phyloP scores from a whole-genome alignment of 495 filamentous ascomycete species.

The Thermothielavioides terrestris region DNA sequence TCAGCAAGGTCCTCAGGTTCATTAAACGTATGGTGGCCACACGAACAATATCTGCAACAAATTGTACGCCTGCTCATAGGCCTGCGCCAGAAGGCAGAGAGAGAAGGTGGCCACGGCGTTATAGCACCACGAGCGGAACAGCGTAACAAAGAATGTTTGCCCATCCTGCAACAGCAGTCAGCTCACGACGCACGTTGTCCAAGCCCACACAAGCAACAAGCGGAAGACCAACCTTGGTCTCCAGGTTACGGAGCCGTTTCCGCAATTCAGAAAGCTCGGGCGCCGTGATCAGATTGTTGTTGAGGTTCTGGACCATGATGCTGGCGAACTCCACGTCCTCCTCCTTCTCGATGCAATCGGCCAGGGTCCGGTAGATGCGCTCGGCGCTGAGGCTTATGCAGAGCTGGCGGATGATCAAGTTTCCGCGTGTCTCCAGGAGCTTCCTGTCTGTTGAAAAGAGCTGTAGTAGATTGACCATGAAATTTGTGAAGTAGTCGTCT shows the following conservation, averaged over 20 bases:
- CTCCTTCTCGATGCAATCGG: conserved; percentile 95
- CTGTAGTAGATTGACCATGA: conserved; percentile 95
- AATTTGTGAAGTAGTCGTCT: conserved; percentile 92
- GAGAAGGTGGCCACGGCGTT: conserved; percentile 98
- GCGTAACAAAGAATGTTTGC: conserved; percentile 85
- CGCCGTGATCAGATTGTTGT: conserved; percentile 97
- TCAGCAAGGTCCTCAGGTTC: background rate
- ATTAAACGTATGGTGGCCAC: background rate
- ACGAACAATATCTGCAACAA: conserved; percentile 89
- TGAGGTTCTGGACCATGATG: conserved; percentile 99
- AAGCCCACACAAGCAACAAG: background rate
- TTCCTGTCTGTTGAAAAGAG: conserved; percentile 90
- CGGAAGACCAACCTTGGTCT: conserved; percentile 62
- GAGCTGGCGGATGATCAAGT: conserved; percentile 91
- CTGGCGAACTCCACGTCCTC: conserved; percentile 98
- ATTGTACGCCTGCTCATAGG: conserved; percentile 97
- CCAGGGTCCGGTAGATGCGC: conserved; percentile 90
- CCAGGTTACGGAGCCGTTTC: conserved; percentile 81
- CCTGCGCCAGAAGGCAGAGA: conserved; percentile 89
- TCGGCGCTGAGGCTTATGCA: conserved; percentile 89
- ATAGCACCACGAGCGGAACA: conserved; percentile 97
- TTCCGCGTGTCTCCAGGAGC: conserved; percentile 84
- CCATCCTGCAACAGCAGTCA: conserved; percentile 58
- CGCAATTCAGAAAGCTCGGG: conserved; percentile 87
- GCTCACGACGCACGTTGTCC: conserved; percentile 15